Base-by-base conservation (phyloP, 371 early-diverging fungal genomes). In the Mucor circinelloides region DNA sequence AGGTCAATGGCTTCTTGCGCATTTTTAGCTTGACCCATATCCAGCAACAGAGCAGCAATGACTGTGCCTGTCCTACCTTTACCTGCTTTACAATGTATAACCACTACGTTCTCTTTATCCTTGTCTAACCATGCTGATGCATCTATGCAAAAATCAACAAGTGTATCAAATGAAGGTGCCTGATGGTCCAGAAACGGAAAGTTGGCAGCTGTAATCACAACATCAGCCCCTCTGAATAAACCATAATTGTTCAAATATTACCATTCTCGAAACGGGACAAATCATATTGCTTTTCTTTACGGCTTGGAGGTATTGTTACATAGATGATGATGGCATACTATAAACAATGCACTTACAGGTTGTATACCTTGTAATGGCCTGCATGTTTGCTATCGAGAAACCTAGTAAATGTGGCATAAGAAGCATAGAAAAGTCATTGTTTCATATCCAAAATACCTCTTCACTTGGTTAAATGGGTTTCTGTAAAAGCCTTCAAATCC, bases 21-120 rank as follows among this genome's bases (percentile, higher is more conserved):
- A 44, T 75, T 74, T 0, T 50, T 36, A 1, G 72, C 80, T 17
- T 70, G 60, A 8, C 85, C 76, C 13, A 80, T 64, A 59, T 83
- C 81, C 2, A 92, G 65, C 40, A 93, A 69, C 25, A 87, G 75
- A 3, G 88, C 70, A 34, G 90, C 85, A 25, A 92, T 76, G 77
- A 91, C 86, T 9, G 87, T 84, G 3, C 93, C 93, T 7, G 93
- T 93, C 17, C 93, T 75, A 6, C 93, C 93, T 63, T 93, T 93
- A 10, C 92, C 93, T 21, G 93, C 93, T 67, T 92, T 92, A 66
- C 93, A 93, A 67, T 93, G 93, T 6, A 93, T 76, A 1, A 83
- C 91, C 0, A 89, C 90, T 9, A 90, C 83, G 55, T 91, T 85
- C 3, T 72, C 58, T 3, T 67, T 12, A 13, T 77, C 76, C 12